Conservation (phyloP, 108 stramenopile genomes). For the Craspedostauros australis region DNA sequence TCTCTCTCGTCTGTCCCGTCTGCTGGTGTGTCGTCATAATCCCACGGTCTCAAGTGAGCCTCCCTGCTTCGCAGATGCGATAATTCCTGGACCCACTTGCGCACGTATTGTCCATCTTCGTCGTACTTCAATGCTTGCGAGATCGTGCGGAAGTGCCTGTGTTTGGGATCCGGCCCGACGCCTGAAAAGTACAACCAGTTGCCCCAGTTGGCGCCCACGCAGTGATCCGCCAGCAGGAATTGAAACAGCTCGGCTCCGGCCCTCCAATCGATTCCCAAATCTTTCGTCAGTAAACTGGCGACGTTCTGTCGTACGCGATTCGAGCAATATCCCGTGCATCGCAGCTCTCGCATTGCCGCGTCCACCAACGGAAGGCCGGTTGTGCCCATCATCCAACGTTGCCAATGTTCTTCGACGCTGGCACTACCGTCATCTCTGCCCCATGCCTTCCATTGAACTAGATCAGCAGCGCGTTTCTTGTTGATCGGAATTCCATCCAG, state of each 20-base stretch:
- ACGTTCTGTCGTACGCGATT: conserved; percentile 91
- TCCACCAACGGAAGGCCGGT: conserved; percentile 88
- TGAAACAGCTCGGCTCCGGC: conserved; percentile 86
- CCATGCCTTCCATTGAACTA: conserved; percentile 1
- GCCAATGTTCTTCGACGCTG: conserved; percentile 10
- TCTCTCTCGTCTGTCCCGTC: too few relatives aligned
- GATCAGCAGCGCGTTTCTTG: conserved; percentile 3
- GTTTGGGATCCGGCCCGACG: conserved; percentile 72
- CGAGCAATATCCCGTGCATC: conserved; percentile 80
- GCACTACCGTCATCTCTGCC: background rate
- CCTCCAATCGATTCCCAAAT: conserved; percentile 85
- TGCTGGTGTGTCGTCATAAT: too few relatives aligned
- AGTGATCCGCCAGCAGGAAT: conserved; percentile 79
- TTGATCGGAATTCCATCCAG: conserved; percentile 29
- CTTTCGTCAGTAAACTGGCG: conserved; percentile 79
- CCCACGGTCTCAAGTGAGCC: conserved; percentile 56
- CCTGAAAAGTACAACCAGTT: conserved; percentile 90
- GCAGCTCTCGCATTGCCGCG: conserved; percentile 87
- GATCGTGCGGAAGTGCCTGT: conserved; percentile 65
- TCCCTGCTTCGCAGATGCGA: conserved; percentile 16
- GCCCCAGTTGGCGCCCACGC: conserved; percentile 82
- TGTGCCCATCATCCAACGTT: conserved; percentile 53
- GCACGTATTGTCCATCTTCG: conserved; percentile 61
- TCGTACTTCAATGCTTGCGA: conserved; percentile 79
- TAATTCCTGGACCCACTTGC: conserved; percentile 72